A percentile compares a stretch with the other conserved stretches of the same genome.
phyloP scores from a whole-genome alignment of 2,329 filamentous ascomycete species.

The Thielaviopsis cerberus region DNA sequence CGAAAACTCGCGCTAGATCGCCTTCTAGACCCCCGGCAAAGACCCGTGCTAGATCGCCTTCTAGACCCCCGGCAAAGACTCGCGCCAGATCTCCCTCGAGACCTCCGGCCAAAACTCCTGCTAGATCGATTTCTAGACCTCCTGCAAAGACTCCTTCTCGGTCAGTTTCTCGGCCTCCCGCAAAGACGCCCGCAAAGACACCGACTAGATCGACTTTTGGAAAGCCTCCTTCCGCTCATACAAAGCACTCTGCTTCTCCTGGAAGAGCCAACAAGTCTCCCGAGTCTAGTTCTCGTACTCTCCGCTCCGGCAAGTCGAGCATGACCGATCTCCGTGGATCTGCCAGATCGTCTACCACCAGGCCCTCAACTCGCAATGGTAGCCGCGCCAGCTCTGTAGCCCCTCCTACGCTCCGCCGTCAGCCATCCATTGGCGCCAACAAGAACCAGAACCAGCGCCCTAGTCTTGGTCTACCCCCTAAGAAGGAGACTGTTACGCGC shows the following conservation, averaged over 20 bases:
- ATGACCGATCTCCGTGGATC: slow-evolving; percentile 16
- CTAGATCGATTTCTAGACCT: background rate
- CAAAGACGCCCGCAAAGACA: background rate
- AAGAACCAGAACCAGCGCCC: slow-evolving; percentile 23
- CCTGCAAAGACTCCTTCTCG: background rate
- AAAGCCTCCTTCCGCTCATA: slow-evolving; percentile 26
- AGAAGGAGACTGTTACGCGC: slow-evolving; percentile 25
- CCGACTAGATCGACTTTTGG: slow-evolving; percentile 19
- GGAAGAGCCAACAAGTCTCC: slow-evolving; percentile 39
- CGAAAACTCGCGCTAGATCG: background rate
- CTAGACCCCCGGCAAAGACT: background rate
- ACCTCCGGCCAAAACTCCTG: background rate
- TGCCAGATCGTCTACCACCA: slow-evolving; percentile 20
- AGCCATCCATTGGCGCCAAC: slow-evolving; percentile 24
- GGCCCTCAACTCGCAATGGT: slow-evolving; percentile 22
- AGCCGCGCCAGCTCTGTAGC: slow-evolving; percentile 27
- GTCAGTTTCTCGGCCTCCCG: background rate
- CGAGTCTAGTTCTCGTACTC: slow-evolving; percentile 1
- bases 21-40: slow-evolving; percentile 1
- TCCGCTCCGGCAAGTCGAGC: slow-evolving; percentile 1
- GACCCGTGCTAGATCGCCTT: background rate
- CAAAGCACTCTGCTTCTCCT: slow-evolving; percentile 18
- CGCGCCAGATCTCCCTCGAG: background rate
- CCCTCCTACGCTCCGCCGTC: slow-evolving; percentile 22
- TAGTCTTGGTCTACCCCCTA: slow-evolving; percentile 40